Percentiles rank a stretch among this genome's conserved stretches.
phyloP scores from a whole-genome alignment of 495 filamentous ascomycete genomes.

The Lophiostoma macrostomum region DNA sequence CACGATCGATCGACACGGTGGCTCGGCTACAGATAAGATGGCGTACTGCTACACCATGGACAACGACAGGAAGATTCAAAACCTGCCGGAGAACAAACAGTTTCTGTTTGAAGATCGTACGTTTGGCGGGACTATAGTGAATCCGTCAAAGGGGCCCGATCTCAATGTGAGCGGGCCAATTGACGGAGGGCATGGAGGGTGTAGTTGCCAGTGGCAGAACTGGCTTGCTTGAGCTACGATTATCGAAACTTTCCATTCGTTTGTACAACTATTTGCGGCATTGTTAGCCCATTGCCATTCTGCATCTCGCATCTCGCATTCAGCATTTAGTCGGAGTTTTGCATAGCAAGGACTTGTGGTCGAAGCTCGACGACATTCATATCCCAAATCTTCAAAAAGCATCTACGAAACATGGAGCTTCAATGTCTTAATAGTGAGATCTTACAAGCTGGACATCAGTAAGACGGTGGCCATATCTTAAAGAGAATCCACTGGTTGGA shows the following conservation, averaged over 20 bases:
- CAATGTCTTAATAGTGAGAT: too few species aligned
- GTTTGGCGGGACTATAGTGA: slow-evolving; percentile 60
- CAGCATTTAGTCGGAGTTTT: slow-evolving; percentile 15
- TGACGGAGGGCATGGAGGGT: slow-evolving; percentile 72
- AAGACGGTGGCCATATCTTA: too few species aligned
- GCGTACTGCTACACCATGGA: slow-evolving; percentile 69
- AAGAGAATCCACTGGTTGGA: slow-evolving; percentile 20
- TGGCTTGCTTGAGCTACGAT: slow-evolving; percentile 45
- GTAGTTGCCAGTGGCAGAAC: slow-evolving; percentile 72
- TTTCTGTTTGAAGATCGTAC: slow-evolving; percentile 58
- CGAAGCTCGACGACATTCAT: not conserved
- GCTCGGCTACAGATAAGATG: slow-evolving; percentile 58
- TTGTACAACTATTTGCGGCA: too few species aligned
- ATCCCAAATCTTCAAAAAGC: not conserved
- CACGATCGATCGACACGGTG: slow-evolving; percentile 77
- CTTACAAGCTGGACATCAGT: too few species aligned
- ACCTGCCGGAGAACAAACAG: slow-evolving; percentile 43
- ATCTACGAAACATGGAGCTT: too few species aligned
- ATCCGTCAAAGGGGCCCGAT: slow-evolving; percentile 53
- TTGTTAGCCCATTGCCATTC: not conserved
- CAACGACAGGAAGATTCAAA: slow-evolving; percentile 50
- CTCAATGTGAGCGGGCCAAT: slow-evolving; percentile 50
- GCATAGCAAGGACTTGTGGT: slow-evolving; percentile 11
- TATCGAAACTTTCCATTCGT: too few species aligned
- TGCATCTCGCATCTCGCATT: not conserved